These are phyloP conservation scores for Urtica urens DNA, from an alignment of 306 rosid genomes.

Conservation along the genomic window DNA sequence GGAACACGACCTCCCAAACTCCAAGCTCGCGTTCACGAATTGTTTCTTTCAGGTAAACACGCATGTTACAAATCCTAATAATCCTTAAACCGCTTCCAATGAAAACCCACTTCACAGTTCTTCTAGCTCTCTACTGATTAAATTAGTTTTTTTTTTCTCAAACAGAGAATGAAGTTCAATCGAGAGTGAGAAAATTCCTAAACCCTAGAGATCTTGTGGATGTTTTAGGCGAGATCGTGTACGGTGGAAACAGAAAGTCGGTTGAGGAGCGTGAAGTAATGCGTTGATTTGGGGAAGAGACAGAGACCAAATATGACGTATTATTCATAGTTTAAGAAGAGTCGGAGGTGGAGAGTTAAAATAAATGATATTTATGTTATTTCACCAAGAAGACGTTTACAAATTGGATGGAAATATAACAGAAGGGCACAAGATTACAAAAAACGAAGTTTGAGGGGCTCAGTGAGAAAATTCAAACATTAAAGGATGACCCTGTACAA, in stretches of 20 bases:
- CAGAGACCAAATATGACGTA: neutral
- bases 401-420: no score
- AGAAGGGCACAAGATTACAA: no score
- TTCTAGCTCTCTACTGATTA: no score
- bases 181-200: slow-evolving; percentile 23
- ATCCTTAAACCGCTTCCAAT: neutral
- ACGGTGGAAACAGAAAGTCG: neutral
- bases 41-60: neutral
- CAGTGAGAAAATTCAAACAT: no score
- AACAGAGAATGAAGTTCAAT: neutral
- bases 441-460: no score
- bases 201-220: slow-evolving; percentile 9
- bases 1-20: no score
- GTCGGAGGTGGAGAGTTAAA: no score
- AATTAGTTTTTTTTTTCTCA: neutral
- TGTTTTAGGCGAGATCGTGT: neutral
- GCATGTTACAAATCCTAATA: slow-evolving; percentile 1
- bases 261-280: slow-evolving; percentile 8
- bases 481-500: no score
- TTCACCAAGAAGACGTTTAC: no score
- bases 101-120: neutral
- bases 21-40: no score
- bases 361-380: no score
- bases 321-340: no score
- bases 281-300: neutral